Conservation (phyloP, 2,329 filamentous ascomycete genomes). For the Apiospora malaysiana region DNA sequence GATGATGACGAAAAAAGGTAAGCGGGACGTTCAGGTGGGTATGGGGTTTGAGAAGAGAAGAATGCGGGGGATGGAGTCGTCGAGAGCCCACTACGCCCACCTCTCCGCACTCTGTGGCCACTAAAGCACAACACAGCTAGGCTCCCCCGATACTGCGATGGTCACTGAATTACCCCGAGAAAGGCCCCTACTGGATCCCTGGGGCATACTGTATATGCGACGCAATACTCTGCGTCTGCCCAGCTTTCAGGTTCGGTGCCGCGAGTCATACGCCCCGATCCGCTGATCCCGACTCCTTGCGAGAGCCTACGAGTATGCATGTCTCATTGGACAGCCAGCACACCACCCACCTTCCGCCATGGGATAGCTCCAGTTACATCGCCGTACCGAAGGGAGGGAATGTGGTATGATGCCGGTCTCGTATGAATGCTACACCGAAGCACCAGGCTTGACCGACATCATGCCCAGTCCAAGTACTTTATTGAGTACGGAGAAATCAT, state of each 20-base stretch:
- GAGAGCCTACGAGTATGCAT: neutral
- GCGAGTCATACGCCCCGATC: constrained; percentile 5
- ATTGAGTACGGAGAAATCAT: neutral
- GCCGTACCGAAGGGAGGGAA: neutral
- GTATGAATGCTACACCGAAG: constrained; percentile 9
- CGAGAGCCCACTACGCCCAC: neutral
- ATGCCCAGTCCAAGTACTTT: neutral
- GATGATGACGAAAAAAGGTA: neutral
- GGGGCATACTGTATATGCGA: neutral
- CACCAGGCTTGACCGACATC: neutral
- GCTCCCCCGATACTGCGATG: neutral
- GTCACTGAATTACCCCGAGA: neutral
- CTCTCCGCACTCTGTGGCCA: constrained; percentile 11
- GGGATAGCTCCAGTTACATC: neutral
- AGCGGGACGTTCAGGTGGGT: constrained; percentile 5
- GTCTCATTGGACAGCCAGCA: neutral
- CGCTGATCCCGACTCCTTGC: neutral
- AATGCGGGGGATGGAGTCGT: neutral
- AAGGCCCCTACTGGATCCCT: neutral
- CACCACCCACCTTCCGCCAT: neutral
- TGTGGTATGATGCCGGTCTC: neutral
- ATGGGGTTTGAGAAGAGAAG: neutral
- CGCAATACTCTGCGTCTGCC: neutral
- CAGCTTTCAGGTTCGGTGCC: neutral
- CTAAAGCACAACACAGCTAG: neutral